These are phyloP conservation scores for Collybia nuda DNA, from an alignment of 768 basidiomycete species.

Conservation along the genomic window DNA sequence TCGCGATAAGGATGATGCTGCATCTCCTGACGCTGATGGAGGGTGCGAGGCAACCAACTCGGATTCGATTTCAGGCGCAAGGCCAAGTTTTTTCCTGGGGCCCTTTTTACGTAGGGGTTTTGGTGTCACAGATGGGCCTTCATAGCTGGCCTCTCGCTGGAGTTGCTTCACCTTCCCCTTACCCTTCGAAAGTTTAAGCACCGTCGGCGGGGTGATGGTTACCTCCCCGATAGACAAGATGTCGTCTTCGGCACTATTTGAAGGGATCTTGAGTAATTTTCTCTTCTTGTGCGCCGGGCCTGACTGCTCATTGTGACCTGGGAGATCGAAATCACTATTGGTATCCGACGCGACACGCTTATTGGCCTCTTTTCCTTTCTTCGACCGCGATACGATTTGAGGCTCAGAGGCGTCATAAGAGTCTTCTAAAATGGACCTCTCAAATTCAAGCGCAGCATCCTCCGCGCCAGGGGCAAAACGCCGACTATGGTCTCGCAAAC, in stretches of 20 bases:
- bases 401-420: constrained; percentile 15
- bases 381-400: constrained; percentile 26
- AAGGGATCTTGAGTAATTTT: constrained; percentile 47
- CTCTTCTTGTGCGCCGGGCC: constrained; percentile 61
- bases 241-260: constrained; percentile 39
- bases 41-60: constrained; percentile 46
- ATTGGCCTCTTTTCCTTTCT: constrained; percentile 43
- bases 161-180: constrained; percentile 53
- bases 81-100: constrained; percentile 56
- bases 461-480: constrained; percentile 41
- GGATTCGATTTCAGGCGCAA: constrained; percentile 51
- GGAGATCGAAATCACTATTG: constrained; percentile 56
- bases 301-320: constrained; percentile 32
- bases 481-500: constrained; percentile 24
- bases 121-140: constrained; percentile 53
- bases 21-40: constrained; percentile 64
- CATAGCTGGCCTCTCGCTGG: constrained; percentile 56
- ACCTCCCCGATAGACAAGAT: neutral
- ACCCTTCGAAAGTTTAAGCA: constrained; percentile 38
- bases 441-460: constrained; percentile 57
- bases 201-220: constrained; percentile 19
- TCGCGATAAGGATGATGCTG: constrained; percentile 68
- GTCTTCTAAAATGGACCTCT: constrained; percentile 52
- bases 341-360: constrained; percentile 59
- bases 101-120: constrained; percentile 56